Conservation (phyloP, 768 basidiomycete genomes). For the Leccinum broughii region DNA sequence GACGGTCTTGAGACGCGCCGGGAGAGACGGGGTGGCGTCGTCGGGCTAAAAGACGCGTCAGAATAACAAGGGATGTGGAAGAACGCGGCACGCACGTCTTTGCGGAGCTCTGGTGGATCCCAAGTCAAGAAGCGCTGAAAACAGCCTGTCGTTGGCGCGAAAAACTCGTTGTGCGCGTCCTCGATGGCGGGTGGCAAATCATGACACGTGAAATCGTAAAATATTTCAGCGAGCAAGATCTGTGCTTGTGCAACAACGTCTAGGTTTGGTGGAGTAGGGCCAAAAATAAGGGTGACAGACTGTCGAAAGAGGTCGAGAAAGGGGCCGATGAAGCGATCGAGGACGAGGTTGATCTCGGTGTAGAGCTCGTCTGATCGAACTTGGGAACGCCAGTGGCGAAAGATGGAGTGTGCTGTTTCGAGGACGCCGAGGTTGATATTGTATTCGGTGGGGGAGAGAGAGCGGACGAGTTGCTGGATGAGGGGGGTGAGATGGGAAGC, state of each 20-base stretch:
- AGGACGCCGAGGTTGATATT: slow-evolving; percentile 87
- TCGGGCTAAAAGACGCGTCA: slow-evolving; percentile 54
- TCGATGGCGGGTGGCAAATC: slow-evolving; percentile 95
- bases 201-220: slow-evolving; percentile 92
- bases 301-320: slow-evolving; percentile 83
- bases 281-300: slow-evolving; percentile 55
- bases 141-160: slow-evolving; percentile 65
- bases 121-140: slow-evolving; percentile 82
- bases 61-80: neutral
- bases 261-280: slow-evolving; percentile 39
- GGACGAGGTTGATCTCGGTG: slow-evolving; percentile 88
- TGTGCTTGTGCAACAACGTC: slow-evolving; percentile 68
- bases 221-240: slow-evolving; percentile 81
- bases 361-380: slow-evolving; percentile 86
- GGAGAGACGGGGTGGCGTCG: slow-evolving; percentile 77
- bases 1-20: slow-evolving; percentile 86
- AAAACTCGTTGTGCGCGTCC: slow-evolving; percentile 82
- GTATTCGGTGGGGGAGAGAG: slow-evolving; percentile 79
- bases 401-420: slow-evolving; percentile 95
- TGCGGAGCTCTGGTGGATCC: slow-evolving; percentile 67
- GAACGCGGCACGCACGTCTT: slow-evolving; percentile 50
- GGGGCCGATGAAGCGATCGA: slow-evolving; percentile 77
- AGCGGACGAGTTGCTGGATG: slow-evolving; percentile 80
- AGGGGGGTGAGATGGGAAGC: slow-evolving; percentile 14
- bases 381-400: slow-evolving; percentile 88